Conservation (phyloP, 305 asterid species). For the Rubia tinctorum region DNA sequence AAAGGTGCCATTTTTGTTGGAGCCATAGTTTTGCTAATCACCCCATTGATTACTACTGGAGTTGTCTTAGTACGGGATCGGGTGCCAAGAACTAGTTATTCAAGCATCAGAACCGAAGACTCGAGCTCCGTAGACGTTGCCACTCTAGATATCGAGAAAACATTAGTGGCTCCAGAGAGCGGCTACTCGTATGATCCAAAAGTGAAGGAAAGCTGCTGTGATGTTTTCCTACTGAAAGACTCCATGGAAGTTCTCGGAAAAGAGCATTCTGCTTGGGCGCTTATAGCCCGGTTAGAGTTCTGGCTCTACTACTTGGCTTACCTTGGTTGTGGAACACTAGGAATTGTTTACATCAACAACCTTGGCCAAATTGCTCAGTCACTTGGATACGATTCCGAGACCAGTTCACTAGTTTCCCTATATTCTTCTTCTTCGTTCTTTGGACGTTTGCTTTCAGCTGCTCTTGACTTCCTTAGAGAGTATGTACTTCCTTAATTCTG, state of each 20-base stretch:
- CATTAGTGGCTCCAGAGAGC: constrained; percentile 20
- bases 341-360: constrained; percentile 59
- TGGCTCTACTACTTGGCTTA: constrained; percentile 65
- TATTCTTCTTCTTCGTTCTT: constrained; percentile 69
- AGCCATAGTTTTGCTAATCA: constrained; percentile 42
- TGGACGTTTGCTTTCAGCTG: constrained; percentile 60
- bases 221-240: constrained; percentile 19
- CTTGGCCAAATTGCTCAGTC: constrained; percentile 70
- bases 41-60: constrained; percentile 32
- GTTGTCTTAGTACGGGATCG: constrained; percentile 20
- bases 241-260: constrained; percentile 41
- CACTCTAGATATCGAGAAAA: constrained; percentile 26
- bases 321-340: constrained; percentile 63
- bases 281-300: constrained; percentile 41
- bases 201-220: constrained; percentile 23
- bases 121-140: constrained; percentile 20
- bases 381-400: constrained; percentile 40
- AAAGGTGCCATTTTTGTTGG: constrained; percentile 35
- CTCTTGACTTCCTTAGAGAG: constrained; percentile 48
- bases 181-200: constrained; percentile 18
- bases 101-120: constrained; percentile 15
- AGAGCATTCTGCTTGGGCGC: constrained; percentile 45
- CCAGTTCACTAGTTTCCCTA: constrained; percentile 46
- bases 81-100: constrained; percentile 11
- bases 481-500: constrained; percentile 23